Conservation (phyloP, 148 eudicot genomes). For the Persicaria maculosa region DNA sequence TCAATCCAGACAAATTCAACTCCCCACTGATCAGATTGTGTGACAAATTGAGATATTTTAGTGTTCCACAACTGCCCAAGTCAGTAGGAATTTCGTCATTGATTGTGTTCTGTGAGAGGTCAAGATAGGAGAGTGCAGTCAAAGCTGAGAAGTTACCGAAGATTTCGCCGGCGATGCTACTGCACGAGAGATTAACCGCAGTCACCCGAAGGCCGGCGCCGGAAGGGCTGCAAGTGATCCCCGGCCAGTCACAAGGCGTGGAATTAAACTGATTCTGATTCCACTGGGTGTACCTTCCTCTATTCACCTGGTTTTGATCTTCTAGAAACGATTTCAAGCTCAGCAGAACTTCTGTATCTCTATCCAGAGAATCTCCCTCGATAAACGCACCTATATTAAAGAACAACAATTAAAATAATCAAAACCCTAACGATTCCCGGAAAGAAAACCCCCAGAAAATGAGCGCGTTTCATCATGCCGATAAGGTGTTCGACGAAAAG, state of each 20-base stretch:
- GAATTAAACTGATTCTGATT: conserved; percentile 17
- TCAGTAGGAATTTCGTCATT: conserved; percentile 36
- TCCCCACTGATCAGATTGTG: conserved; percentile 51
- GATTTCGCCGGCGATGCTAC: conserved; percentile 43
- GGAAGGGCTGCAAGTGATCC: conserved; percentile 42
- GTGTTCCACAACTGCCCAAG: conserved; percentile 45
- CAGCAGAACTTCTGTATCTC: conserved; percentile 47
- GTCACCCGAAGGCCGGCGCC: conserved; percentile 35
- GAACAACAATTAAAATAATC: background rate
- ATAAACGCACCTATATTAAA: conserved; percentile 36
- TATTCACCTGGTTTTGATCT: conserved; percentile 40
- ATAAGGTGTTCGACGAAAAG: conserved; percentile 7
- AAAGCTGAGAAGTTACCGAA: conserved; percentile 65
- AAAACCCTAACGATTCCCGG: background rate
- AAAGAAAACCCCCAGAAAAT: background rate
- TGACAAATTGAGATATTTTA: conserved; percentile 63
- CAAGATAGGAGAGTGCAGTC: conserved; percentile 45
- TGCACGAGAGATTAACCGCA: conserved; percentile 46
- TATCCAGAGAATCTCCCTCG: conserved; percentile 44
- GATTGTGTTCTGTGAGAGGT: conserved; percentile 64
- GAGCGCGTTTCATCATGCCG: background rate
- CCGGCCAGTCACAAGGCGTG: conserved; percentile 61
- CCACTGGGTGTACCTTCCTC: conserved; percentile 52
- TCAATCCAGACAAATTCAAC: conserved; percentile 58
- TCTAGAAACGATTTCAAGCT: conserved; percentile 42